Conservation (phyloP, 768 basidiomycete species). For the Lactarius pseudohatsudake region DNA sequence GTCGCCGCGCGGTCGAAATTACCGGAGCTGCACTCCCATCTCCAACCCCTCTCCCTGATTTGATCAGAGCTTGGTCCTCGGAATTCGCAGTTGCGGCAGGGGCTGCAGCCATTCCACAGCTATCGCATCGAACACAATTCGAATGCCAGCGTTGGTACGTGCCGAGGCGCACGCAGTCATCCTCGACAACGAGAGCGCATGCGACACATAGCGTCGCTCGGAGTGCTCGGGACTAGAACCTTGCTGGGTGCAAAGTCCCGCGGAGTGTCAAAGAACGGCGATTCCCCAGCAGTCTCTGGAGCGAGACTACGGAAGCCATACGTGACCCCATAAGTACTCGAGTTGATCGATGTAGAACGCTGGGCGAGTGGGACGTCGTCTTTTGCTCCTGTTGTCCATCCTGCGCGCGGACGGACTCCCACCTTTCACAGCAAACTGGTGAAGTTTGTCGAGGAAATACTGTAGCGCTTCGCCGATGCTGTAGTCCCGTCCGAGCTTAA, state of each 20-base stretch:
- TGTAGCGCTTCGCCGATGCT: conserved; percentile 79
- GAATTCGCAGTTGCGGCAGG: conserved; percentile 55
- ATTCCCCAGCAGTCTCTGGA: conserved; percentile 87
- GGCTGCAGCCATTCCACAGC: conserved; percentile 78
- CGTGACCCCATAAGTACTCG: conserved; percentile 82
- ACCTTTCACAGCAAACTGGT: conserved; percentile 82
- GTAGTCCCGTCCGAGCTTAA: conserved; percentile 93
- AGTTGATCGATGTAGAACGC: conserved; percentile 47
- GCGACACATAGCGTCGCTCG: conserved; percentile 89
- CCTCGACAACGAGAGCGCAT: conserved; percentile 89
- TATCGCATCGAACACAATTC: conserved; percentile 78
- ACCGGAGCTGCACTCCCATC: conserved; percentile 50
- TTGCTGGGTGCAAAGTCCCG: conserved; percentile 48
- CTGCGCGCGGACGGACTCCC: conserved; percentile 76
- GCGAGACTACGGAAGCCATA: conserved; percentile 95
- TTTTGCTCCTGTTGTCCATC: conserved; percentile 68
- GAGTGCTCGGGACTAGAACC: conserved; percentile 63
- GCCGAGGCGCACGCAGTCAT: conserved; percentile 92
- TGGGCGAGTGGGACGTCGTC: conserved; percentile 50
- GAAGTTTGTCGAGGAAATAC: conserved; percentile 88
- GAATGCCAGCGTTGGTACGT: conserved; percentile 98
- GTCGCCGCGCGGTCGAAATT: conserved; percentile 61
- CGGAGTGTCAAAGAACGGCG: conserved; percentile 59
- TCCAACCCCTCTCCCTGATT: conserved; percentile 44
- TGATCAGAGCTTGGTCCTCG: conserved; percentile 47